Evolutionary conservation across 2,329 filamentous ascomycete species (phyloP), one percentile per base, ranked within the genome.

Genomic region (Xenosphaeropsis pyriputrescens): DNA sequence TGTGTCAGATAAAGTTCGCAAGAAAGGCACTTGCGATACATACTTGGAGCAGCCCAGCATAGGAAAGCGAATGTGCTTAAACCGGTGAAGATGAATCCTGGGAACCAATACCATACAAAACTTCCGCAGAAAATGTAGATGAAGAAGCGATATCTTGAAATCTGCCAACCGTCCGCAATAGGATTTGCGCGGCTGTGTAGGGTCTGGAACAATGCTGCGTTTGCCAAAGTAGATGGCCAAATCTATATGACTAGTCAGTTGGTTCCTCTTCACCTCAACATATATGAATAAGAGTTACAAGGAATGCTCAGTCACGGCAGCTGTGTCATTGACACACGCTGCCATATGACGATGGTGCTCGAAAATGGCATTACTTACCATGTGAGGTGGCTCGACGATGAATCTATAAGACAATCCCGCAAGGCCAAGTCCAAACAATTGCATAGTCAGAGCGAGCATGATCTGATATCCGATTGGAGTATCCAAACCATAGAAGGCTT

Each of bases 91-190:
- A 40, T 68, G 57, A 14, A 80, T 0, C 77, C 78, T 0, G 79
- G 79, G 39, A 82, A 73, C 56, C 78, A 81, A 53, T 79, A 81
- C 62, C 79, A 82, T 35, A 68, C 45, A 47, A 79, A 81, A 1
- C 74, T 65, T 11, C 56, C 16, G 11, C 30, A 32, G 30, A 59
- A 54, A 1, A 67, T 56, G 36, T 61, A 52, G 29, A 60, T 55
- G 36, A 68, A 68, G 50, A 60, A 67, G 22, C 60, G 54, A 38
- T 66, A 67, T 4, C 60, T 53, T 35, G 57, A 58, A 17, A 67
- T 64, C 6, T 40, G 48, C 64, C 64, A 68, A 1, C 64, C 64
- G 19, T 13, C 56, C 18, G 57, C 58, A 42, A 43, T 36, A 7
- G 61, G 61, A 45, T 69, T 67, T 45, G 83, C 78, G 8, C 18